phyloP scores from a whole-genome alignment of 2,329 filamentous ascomycete species.

The Aspergillus niger region DNA sequence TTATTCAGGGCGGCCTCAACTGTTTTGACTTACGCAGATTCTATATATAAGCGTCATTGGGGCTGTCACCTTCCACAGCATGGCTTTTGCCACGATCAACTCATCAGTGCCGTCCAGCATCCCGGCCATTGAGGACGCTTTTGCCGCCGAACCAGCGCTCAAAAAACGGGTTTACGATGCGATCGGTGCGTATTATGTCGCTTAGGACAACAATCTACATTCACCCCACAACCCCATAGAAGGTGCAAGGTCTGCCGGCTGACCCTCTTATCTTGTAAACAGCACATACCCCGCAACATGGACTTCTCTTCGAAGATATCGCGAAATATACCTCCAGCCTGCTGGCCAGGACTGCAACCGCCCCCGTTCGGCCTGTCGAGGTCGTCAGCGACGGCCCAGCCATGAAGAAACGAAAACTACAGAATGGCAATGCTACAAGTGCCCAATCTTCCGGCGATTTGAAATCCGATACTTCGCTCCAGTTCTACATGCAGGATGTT shows the following conservation, averaged over 20 bases:
- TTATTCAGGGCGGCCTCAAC: not conserved
- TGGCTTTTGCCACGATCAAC: slow-evolving; percentile 45
- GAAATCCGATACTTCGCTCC: slow-evolving; percentile 36
- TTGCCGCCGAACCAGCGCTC: slow-evolving; percentile 41
- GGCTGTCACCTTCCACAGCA: slow-evolving; percentile 18
- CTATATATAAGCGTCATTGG: not conserved
- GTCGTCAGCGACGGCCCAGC: slow-evolving; percentile 37
- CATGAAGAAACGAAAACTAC: slow-evolving; percentile 54
- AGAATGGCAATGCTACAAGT: slow-evolving; percentile 37
- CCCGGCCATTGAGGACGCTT: slow-evolving; percentile 43
- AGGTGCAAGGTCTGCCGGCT: slow-evolving; percentile 1
- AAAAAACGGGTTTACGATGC: slow-evolving; percentile 47
- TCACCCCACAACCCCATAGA: slow-evolving; percentile 11
- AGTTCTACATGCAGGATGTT: slow-evolving; percentile 56
- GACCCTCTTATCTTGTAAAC: slow-evolving; percentile 14
- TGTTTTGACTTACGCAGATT: not conserved
- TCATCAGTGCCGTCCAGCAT: slow-evolving; percentile 26
- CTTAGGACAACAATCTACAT: not conserved
- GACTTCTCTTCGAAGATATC: slow-evolving; percentile 52
- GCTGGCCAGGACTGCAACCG: slow-evolving; percentile 35
- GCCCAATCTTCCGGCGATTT: slow-evolving; percentile 34
- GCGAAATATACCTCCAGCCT: slow-evolving; percentile 47
- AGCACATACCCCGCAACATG: slow-evolving; percentile 42
- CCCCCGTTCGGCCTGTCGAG: slow-evolving; percentile 30
- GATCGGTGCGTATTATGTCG: slow-evolving; percentile 38